phyloP scores from a whole-genome alignment of 345 rosid genomes.

The Kandelia obovata region DNA sequence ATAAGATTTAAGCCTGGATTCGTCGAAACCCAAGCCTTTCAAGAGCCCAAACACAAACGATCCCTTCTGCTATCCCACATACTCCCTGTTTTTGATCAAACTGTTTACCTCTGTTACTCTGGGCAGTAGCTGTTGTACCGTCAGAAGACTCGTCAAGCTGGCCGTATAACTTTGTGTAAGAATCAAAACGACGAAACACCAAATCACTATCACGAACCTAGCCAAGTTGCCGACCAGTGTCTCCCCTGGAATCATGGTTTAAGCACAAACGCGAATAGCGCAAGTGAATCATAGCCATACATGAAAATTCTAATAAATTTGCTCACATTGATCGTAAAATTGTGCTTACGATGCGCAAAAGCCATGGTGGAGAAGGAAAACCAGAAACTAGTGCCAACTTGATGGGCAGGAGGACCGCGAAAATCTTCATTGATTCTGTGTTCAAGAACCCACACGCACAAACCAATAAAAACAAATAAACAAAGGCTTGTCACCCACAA shows the following conservation, averaged over 20 bases:
- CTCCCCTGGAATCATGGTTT: too few species aligned
- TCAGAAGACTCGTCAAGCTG: slow-evolving; percentile 47
- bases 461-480: background rate
- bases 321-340: background rate
- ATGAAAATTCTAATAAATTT: background rate
- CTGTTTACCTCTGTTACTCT: slow-evolving; percentile 26
- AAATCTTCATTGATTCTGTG: slow-evolving; percentile 7
- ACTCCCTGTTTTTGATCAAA: slow-evolving; percentile 21
- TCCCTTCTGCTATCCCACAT: slow-evolving; percentile 35
- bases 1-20: slow-evolving; percentile 12
- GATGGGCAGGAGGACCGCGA: background rate
- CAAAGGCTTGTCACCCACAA: background rate
- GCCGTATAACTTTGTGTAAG: slow-evolving; percentile 65
- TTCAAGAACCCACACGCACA: slow-evolving; percentile 6
- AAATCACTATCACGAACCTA: slow-evolving; percentile 38
- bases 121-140: slow-evolving; percentile 48
- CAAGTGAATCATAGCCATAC: background rate
- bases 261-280: background rate
- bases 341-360: background rate
- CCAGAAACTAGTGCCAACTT: background rate
- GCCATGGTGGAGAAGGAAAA: background rate
- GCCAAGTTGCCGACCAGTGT: too few species aligned
- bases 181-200: slow-evolving; percentile 61
- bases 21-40: slow-evolving; percentile 15
- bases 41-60: slow-evolving; percentile 40